phyloP scores from a whole-genome alignment of 2,329 filamentous ascomycete genomes.

The Xylariaceae sp. region DNA sequence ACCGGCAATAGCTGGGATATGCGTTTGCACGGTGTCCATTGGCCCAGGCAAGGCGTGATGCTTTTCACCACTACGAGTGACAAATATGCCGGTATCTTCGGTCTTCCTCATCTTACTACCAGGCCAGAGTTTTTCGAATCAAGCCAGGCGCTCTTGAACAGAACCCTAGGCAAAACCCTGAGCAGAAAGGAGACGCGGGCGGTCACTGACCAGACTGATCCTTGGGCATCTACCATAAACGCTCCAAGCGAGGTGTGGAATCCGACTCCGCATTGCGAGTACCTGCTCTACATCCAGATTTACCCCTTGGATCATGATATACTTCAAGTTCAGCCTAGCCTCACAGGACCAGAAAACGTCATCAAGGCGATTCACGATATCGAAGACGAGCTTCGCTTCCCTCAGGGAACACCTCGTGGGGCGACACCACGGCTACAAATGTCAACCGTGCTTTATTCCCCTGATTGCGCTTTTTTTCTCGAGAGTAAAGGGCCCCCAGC shows the following conservation, averaged over 20 bases:
- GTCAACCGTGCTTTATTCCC: slow-evolving; percentile 69
- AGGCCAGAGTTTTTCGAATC: slow-evolving; percentile 61
- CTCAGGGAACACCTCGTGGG: slow-evolving; percentile 63
- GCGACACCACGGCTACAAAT: slow-evolving; percentile 63
- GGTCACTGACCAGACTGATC: slow-evolving; percentile 66
- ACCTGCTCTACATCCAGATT: slow-evolving; percentile 83
- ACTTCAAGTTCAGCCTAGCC: slow-evolving; percentile 41
- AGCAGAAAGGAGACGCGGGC: slow-evolving; percentile 64
- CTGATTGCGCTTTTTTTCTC: slow-evolving; percentile 71
- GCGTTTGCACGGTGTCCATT: slow-evolving; percentile 83
- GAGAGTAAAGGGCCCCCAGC: slow-evolving; percentile 68
- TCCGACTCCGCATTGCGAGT: slow-evolving; percentile 82
- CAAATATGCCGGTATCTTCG: slow-evolving; percentile 92
- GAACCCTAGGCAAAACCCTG: slow-evolving; percentile 72
- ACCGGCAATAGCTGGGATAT: slow-evolving; percentile 80
- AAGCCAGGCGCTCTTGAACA: slow-evolving; percentile 71
- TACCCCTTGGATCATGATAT: slow-evolving; percentile 57
- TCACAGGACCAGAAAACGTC: slow-evolving; percentile 43
- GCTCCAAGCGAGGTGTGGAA: slow-evolving; percentile 63
- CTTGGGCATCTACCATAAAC: slow-evolving; percentile 77
- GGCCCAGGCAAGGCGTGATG: slow-evolving; percentile 78
- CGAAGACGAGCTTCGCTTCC: slow-evolving; percentile 67
- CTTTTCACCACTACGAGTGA: slow-evolving; percentile 89
- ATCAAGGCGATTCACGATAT: slow-evolving; percentile 57
- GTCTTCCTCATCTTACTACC: slow-evolving; percentile 80